Conservation (phyloP, 441 rosid genomes). For the Erodium chrysanthum region DNA sequence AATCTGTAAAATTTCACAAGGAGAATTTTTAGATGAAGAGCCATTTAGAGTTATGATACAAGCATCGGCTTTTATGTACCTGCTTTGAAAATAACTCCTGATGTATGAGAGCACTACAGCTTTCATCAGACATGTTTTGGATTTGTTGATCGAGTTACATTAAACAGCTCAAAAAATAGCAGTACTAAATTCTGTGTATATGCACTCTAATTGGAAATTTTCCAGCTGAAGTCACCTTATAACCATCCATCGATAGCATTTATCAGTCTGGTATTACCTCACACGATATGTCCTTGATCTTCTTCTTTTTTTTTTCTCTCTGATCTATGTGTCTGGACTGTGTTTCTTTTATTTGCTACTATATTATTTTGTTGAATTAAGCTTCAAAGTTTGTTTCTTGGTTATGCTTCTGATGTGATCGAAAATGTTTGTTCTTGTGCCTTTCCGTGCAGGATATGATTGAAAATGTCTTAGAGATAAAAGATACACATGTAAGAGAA, state of each 20-base stretch:
- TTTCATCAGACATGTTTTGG: not conserved
- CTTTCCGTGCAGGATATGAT: slow-evolving; percentile 78
- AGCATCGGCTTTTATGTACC: not conserved
- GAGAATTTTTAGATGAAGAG: not conserved
- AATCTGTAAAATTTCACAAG: not conserved
- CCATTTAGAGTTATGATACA: not conserved
- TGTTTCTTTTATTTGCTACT: not conserved
- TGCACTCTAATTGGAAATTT: not conserved
- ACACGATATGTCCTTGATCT: not conserved
- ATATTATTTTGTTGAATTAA: not conserved
- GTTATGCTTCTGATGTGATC: slow-evolving; percentile 15
- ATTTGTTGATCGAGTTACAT: not conserved
- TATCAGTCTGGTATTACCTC: not conserved
- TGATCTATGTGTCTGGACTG: not conserved
- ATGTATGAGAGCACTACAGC: not conserved
- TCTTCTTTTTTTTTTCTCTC: not conserved
- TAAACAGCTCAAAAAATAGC: not conserved
- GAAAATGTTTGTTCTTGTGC: not conserved
- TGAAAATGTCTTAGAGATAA: slow-evolving; percentile 96
- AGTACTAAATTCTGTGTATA: not conserved
- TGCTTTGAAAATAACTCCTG: not conserved
- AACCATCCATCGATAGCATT: not conserved
- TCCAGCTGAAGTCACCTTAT: not conserved
- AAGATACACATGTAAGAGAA: slow-evolving; percentile 95
- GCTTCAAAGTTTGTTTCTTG: slow-evolving; percentile 12